A percentile compares a stretch with the other conserved stretches of the same genome.
These are phyloP conservation scores for Sequoia sempervirens DNA, from an alignment of 75 land plant species.

Conservation along the genomic window DNA sequence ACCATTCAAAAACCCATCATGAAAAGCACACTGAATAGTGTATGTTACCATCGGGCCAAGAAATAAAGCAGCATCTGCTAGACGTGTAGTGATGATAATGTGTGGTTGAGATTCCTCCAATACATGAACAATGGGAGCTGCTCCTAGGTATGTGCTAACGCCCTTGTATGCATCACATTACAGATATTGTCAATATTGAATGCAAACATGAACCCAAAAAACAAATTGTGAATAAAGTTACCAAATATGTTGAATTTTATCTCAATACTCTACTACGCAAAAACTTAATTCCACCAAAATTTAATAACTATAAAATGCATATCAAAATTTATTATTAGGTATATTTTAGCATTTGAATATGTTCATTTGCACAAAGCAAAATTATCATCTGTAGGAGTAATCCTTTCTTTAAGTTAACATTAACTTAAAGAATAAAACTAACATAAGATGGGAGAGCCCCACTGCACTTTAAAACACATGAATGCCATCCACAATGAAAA, in stretches of 20 bases:
- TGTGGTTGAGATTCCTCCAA: constrained; percentile 69
- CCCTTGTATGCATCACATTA: constrained; percentile 42
- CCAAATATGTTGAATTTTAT: neutral
- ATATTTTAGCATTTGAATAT: neutral
- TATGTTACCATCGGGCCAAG: constrained; percentile 85
- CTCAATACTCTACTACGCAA: neutral
- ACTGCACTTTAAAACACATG: neutral
- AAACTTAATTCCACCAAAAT: neutral
- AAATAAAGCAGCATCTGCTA: constrained; percentile 92
- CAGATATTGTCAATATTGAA: neutral
- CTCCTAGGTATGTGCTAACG: constrained; percentile 79
- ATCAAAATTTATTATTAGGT: neutral
- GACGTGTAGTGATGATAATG: constrained; percentile 73
- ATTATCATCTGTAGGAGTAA: neutral
- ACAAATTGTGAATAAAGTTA: neutral
- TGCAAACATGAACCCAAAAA: neutral
- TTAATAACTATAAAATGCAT: neutral
- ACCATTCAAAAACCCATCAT: neutral
- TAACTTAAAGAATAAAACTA: neutral
- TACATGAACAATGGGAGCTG: constrained; percentile 76
- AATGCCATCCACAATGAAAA: neutral
- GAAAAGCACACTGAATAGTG: neutral
- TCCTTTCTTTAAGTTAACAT: neutral
- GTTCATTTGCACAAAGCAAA: neutral
- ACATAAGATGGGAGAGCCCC: neutral